These are phyloP conservation scores for Solanum hybrid DNA, from an alignment of 305 asterid species.

Conservation along the genomic window DNA sequence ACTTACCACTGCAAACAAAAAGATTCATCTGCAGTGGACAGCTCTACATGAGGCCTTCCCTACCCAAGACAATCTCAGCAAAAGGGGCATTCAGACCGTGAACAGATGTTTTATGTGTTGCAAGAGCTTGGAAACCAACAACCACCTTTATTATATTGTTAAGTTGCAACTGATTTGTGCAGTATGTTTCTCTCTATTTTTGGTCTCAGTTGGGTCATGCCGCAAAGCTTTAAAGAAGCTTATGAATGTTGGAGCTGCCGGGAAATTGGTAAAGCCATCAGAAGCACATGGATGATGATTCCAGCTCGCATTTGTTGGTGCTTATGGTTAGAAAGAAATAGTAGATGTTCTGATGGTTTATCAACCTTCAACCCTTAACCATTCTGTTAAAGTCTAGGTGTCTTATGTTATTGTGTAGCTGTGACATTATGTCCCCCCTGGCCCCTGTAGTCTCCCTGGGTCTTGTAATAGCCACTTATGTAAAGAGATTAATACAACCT, in stretches of 20 bases:
- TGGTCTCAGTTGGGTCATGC: neutral
- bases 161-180: neutral
- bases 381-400: neutral
- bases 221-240: neutral
- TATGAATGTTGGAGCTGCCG: neutral
- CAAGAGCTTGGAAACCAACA: neutral
- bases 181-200: neutral
- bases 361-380: neutral
- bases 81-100: neutral
- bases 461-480: neutral
- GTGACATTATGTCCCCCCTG: neutral
- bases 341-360: neutral
- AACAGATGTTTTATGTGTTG: neutral
- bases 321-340: neutral
- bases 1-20: neutral
- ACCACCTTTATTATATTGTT: neutral
- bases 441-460: neutral
- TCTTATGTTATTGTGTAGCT: neutral
- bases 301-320: neutral
- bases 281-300: neutral
- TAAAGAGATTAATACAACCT: neutral
- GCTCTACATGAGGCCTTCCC: neutral
- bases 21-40: neutral
- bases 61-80: neutral
- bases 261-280: neutral